These are phyloP conservation scores for Phaeodactylum tricornutum DNA, from an alignment of 108 stramenopile species.

Conservation along the genomic window DNA sequence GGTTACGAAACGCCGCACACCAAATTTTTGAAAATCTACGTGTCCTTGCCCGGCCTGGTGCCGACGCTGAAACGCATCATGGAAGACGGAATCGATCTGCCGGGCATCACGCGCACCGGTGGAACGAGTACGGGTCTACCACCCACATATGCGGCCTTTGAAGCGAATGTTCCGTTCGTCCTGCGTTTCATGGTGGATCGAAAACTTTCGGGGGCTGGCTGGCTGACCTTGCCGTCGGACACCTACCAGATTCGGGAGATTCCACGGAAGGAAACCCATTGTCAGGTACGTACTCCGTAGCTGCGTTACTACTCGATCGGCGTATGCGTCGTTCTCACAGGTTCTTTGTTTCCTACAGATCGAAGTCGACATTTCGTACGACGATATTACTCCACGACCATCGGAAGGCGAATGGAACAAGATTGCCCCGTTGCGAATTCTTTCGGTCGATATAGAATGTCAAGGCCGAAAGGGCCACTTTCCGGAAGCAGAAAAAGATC, in stretches of 20 bases:
- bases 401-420: conserved; percentile 94
- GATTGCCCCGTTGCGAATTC: conserved; percentile 93
- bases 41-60: conserved; percentile 89
- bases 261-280: conserved; percentile 60
- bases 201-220: conserved; percentile 90
- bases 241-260: conserved; percentile 67
- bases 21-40: conserved; percentile 76
- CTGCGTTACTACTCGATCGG: neutral
- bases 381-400: conserved; percentile 79
- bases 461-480: conserved; percentile 95
- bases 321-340: neutral
- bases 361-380: conserved; percentile 91
- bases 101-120: conserved; percentile 35
- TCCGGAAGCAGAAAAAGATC: conserved; percentile 96
- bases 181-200: conserved; percentile 98
- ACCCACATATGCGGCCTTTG: conserved; percentile 60
- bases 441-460: conserved; percentile 98
- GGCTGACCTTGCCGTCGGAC: conserved; percentile 84
- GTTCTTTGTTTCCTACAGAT: conserved; percentile 29
- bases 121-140: conserved; percentile 1
- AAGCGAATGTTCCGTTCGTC: conserved; percentile 97
- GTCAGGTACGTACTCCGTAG: conserved; percentile 58
- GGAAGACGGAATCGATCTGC: conserved; percentile 84
- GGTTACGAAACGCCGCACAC: conserved; percentile 79
- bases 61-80: conserved; percentile 85